Conservation (phyloP, 768 basidiomycete species). For the Russula brevipes region DNA sequence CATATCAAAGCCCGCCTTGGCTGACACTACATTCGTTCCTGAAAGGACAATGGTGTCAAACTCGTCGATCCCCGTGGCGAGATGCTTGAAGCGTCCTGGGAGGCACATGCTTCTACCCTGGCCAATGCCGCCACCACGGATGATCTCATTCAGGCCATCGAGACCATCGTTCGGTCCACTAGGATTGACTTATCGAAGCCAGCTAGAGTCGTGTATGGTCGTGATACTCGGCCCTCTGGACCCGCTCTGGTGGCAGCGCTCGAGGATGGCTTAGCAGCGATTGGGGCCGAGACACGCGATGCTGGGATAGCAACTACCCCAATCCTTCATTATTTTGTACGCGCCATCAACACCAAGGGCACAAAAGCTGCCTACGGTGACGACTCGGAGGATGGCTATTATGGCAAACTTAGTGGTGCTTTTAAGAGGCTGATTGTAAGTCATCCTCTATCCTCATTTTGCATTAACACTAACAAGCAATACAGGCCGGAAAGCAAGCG, state of each 20-base stretch:
- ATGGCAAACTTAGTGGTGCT: slow-evolving; percentile 69
- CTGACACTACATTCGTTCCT: slow-evolving; percentile 11
- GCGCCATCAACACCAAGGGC: slow-evolving; percentile 81
- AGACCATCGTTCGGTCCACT: slow-evolving; percentile 51
- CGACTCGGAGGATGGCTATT: slow-evolving; percentile 79
- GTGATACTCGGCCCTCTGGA: slow-evolving; percentile 91
- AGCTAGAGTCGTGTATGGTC: slow-evolving; percentile 80
- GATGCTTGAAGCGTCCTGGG: slow-evolving; percentile 95
- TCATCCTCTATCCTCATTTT: slow-evolving; percentile 21
- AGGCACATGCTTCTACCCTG: slow-evolving; percentile 75
- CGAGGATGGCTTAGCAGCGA: slow-evolving; percentile 73
- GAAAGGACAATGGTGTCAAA: slow-evolving; percentile 96
- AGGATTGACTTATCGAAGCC: slow-evolving; percentile 79
- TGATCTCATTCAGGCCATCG: slow-evolving; percentile 63
- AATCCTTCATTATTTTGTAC: slow-evolving; percentile 90
- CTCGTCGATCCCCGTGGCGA: slow-evolving; percentile 96
- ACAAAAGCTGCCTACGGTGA: slow-evolving; percentile 74
- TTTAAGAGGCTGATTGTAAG: slow-evolving; percentile 86
- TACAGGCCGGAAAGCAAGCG: slow-evolving; percentile 54
- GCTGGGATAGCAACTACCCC: slow-evolving; percentile 91
- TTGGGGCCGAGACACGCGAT: slow-evolving; percentile 63
- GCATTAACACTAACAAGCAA: slow-evolving; percentile 8
- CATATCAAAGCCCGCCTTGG: background rate
- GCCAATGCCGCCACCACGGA: slow-evolving; percentile 77
- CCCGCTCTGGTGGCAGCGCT: slow-evolving; percentile 68